Conservation (phyloP, 2,329 filamentous ascomycete species). For the Rutstroemia sp. region DNA sequence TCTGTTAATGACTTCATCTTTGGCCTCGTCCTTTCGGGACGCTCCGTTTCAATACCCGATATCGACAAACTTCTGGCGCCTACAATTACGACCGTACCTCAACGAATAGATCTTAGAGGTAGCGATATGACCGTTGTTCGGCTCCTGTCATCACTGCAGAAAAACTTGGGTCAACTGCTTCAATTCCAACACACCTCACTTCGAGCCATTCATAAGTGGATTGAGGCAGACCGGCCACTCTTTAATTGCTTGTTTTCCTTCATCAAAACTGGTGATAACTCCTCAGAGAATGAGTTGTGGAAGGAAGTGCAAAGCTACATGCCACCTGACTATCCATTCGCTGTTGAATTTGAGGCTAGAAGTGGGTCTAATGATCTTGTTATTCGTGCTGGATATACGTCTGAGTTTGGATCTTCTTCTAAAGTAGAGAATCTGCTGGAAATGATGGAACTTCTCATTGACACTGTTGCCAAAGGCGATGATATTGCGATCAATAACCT, state of each 20-base stretch:
- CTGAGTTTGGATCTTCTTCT: not conserved
- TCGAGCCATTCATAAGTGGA: constrained; percentile 1
- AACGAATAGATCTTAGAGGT: constrained; percentile 27
- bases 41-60: constrained; percentile 31
- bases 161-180: not conserved
- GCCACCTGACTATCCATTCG: constrained; percentile 1
- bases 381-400: not conserved
- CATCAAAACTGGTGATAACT: not conserved
- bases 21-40: constrained; percentile 36
- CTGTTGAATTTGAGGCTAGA: constrained; percentile 1
- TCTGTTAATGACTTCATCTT: constrained; percentile 34
- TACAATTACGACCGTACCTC: constrained; percentile 36
- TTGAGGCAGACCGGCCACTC: not conserved
- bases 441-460: not conserved
- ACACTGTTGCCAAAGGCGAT: not conserved
- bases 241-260: constrained; percentile 1
- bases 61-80: constrained; percentile 36
- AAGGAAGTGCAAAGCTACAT: not conserved
- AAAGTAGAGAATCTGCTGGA: not conserved
- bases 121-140: not conserved
- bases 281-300: not conserved
- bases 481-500: not conserved
- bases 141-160: not conserved
- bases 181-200: not conserved
- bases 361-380: not conserved